Conservation (phyloP, 2,329 filamentous ascomycete genomes). For the Trichophyton simii region DNA sequence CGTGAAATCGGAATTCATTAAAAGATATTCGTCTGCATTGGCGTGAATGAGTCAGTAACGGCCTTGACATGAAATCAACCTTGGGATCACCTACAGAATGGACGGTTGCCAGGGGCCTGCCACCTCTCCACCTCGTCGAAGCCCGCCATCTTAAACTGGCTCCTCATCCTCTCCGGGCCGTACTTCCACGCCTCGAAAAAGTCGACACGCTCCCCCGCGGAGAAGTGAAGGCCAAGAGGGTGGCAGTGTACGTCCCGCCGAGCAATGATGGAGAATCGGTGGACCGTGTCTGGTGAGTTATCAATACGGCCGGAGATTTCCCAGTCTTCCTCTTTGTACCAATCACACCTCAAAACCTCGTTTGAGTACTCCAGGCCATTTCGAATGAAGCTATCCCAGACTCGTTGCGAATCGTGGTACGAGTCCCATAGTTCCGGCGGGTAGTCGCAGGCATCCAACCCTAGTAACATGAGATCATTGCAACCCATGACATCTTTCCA, state of each 20-base stretch:
- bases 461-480: not conserved
- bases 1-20: not conserved
- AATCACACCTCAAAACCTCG: slow-evolving; percentile 1
- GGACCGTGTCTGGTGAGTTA: not conserved
- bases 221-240: not conserved
- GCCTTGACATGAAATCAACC: not conserved
- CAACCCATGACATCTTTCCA: slow-evolving; percentile 3
- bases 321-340: slow-evolving; percentile 6
- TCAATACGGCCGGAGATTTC: not conserved
- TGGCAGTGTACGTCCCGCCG: not conserved
- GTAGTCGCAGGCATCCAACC: not conserved
- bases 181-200: slow-evolving; percentile 5
- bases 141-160: slow-evolving; percentile 1
- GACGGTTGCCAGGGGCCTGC: slow-evolving; percentile 1
- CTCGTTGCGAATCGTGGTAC: not conserved
- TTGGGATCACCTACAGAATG: slow-evolving; percentile 2
- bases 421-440: not conserved
- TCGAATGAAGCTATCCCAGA: slow-evolving; percentile 4
- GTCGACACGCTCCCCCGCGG: not conserved
- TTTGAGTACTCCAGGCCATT: slow-evolving; percentile 5
- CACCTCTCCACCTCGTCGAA: not conserved
- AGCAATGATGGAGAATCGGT: slow-evolving; percentile 1
- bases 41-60: not conserved
- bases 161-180: not conserved
- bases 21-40: not conserved